Evolutionary conservation across 345 rosid genomes (phyloP), one percentile per base, ranked within the genome.

Genomic region (Eucalyptus curtisii): DNA sequence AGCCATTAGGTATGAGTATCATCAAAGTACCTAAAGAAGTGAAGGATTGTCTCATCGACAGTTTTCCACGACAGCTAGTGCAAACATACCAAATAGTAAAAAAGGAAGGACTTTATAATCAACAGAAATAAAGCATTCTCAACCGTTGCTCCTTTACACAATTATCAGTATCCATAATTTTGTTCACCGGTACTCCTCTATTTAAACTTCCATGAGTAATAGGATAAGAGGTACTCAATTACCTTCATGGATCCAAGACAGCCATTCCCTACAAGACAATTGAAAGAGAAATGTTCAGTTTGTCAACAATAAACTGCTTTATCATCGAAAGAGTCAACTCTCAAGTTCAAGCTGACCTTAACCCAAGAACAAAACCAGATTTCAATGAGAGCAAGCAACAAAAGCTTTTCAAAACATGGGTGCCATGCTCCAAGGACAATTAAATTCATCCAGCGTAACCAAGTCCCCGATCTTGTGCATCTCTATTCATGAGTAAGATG

Each of bases 191-290:
- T 44, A 66, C 55, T 37, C 31, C 31, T 33, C 52, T 27, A 48
- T 66, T 48, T 71, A 47, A 12, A 30, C 85, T 64, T 50, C 47
- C 22, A 76, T 0, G 64, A 68, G 30, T 71, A 27, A 37, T 42
- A 88, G 64, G 53, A 68, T 82, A 59, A 33, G 66, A 82, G 64
- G 37, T 91, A 61, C 68, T 71, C 66, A 37, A 40, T n/a, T 93
- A 96, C 99, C 99, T 97, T 98, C 47, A 97, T 91, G 89, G 99
- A 97, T 91, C 99, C 99, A 87, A 98, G 85, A 98, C 99, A 1
- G 99, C 98, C 98, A 98, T 97, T 80, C 99, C 99, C 99, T 96
- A 87, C 33, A 93, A 89, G 40, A 33, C 87, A 85, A 66, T 86
- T 6, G 86, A 82, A 49, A 84, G 49, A 44, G 45, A n/a, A 64